Conservation (phyloP, 2,329 filamentous ascomycete species). For the Aspergillus vadensis region DNA sequence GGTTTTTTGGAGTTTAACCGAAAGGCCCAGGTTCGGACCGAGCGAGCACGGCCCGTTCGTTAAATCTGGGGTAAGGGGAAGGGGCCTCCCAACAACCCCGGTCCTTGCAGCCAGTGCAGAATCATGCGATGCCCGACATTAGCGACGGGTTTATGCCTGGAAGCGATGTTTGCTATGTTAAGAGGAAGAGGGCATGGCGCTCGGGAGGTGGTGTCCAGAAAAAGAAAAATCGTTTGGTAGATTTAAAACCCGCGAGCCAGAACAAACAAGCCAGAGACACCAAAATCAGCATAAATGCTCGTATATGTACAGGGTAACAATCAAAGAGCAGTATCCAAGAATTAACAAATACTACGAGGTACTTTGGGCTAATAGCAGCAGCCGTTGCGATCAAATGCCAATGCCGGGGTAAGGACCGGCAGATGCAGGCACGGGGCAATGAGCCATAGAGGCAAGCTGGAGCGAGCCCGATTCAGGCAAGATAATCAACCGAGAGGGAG, state of each 20-base stretch:
- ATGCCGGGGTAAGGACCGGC: background rate
- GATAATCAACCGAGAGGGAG: constrained; percentile 1
- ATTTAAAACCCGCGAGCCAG: background rate
- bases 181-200: background rate
- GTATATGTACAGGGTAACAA: background rate
- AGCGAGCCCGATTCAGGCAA: background rate
- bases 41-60: background rate
- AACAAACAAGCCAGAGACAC: background rate
- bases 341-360: background rate
- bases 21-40: background rate
- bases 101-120: background rate
- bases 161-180: background rate
- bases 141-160: background rate
- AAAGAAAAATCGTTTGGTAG: background rate
- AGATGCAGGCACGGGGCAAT: background rate
- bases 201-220: background rate
- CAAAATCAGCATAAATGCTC: background rate
- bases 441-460: background rate
- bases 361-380: background rate
- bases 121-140: background rate
- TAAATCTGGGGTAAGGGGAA: constrained; percentile 1
- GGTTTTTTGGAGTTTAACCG: constrained; percentile 8
- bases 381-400: background rate
- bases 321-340: background rate
- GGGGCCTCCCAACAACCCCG: background rate